Conservation (phyloP, 768 basidiomycete genomes). For the Coprinopsis marcescibilis region DNA sequence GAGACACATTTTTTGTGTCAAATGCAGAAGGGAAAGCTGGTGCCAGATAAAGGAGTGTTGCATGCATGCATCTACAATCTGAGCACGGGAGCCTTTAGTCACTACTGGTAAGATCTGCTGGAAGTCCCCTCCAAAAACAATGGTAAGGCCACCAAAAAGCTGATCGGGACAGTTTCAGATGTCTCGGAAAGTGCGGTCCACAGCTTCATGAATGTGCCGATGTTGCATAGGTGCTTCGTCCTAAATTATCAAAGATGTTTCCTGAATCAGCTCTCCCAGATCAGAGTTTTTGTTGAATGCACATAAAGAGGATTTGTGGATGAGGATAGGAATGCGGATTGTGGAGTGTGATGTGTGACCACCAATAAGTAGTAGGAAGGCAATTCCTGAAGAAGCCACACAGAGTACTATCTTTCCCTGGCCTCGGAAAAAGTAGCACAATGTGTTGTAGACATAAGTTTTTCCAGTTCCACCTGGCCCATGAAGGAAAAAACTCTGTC, state of each 20-base stretch:
- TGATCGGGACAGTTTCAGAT: conserved; percentile 20
- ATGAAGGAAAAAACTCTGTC: conserved; percentile 31
- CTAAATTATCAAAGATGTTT: conserved; percentile 29
- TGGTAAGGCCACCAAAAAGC: conserved; percentile 32
- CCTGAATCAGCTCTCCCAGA: conserved; percentile 32
- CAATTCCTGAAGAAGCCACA: conserved; percentile 47
- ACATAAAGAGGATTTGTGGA: no score
- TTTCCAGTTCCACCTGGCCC: conserved; percentile 41
- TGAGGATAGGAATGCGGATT: no score
- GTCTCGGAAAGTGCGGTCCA: conserved; percentile 26
- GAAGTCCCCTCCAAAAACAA: conserved; percentile 34
- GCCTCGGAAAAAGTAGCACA: conserved; percentile 23
- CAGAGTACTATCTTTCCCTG: conserved; percentile 33
- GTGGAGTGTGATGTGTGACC: conserved; percentile 44
- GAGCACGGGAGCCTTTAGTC: conserved; percentile 18
- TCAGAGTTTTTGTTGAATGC: no score
- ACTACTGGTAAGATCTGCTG: conserved; percentile 36
- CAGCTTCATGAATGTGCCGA: conserved; percentile 24
- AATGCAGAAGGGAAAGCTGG: conserved; percentile 20
- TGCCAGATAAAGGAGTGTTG: conserved; percentile 29
- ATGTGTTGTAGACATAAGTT: conserved; percentile 35
- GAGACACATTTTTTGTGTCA: conserved; percentile 30
- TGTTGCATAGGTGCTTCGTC: conserved; percentile 41
- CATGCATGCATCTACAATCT: conserved; percentile 31
- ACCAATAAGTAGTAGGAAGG: conserved; percentile 37